Conservation (phyloP, 306 rosid species). For the Casuarina cunninghamiana region DNA sequence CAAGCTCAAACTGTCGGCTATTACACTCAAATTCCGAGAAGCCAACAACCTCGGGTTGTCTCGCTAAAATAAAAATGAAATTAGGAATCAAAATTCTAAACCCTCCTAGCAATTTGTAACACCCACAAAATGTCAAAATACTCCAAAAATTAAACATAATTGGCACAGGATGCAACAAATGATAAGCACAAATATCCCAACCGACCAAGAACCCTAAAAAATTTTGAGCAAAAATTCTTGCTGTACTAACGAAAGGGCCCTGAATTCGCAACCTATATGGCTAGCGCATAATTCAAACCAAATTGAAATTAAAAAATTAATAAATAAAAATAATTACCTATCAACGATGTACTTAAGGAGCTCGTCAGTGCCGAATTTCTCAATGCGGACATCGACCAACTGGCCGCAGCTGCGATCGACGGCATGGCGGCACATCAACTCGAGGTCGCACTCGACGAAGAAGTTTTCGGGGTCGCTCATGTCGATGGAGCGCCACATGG, state of each 20-base stretch:
- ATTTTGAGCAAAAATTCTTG: too few species aligned
- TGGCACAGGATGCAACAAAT: too few species aligned
- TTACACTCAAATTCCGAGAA: not conserved
- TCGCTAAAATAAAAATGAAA: too few species aligned
- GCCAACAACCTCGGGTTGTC: too few species aligned
- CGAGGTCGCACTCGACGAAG: not conserved
- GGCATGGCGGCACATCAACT: conserved; percentile 44
- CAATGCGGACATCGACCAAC: conserved; percentile 39
- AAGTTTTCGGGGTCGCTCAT: conserved; percentile 28
- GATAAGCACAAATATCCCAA: too few species aligned
- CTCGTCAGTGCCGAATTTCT: conserved; percentile 37
- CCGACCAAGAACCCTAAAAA: too few species aligned
- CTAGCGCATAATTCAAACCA: not conserved
- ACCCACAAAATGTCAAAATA: too few species aligned
- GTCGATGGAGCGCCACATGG: conserved; percentile 49
- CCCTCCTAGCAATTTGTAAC: too few species aligned
- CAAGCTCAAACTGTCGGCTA: not conserved
- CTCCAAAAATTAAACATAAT: too few species aligned
- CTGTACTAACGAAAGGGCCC: too few species aligned
- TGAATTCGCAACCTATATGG: too few species aligned
- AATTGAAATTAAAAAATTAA: not conserved
- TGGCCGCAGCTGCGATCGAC: conserved; percentile 52
- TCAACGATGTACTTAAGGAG: conserved; percentile 45
- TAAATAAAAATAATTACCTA: conserved; percentile 33
- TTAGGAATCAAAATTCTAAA: too few species aligned